A percentile compares a stretch with the other conserved stretches of the same genome.
Evolutionary conservation across 306 rosid genomes (phyloP).

Genomic region (Prunus mira): DNA sequence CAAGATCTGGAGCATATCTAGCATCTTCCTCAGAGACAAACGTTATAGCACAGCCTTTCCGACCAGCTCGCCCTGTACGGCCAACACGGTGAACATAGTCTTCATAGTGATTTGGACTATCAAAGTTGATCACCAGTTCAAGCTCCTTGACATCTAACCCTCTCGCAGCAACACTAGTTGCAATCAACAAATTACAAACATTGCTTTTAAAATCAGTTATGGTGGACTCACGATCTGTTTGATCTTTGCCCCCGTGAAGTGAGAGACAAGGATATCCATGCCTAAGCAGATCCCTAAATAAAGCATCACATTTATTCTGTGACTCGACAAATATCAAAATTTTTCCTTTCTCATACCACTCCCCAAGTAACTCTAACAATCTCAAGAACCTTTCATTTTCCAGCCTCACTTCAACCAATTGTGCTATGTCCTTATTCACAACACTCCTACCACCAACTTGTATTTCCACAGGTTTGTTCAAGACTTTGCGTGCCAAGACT

Average conservation of each 20-base stretch:
- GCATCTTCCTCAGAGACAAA: slow-evolving; percentile 87
- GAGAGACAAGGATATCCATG: slow-evolving; percentile 89
- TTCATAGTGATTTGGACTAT: slow-evolving; percentile 93
- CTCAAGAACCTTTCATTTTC: slow-evolving; percentile 81
- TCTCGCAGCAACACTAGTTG: slow-evolving; percentile 91
- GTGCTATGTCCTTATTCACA: slow-evolving; percentile 82
- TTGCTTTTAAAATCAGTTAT: slow-evolving; percentile 84
- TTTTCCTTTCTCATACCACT: slow-evolving; percentile 93
- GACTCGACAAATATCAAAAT: slow-evolving; percentile 89
- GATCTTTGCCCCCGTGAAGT: slow-evolving; percentile 93
- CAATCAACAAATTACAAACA: slow-evolving; percentile 79
- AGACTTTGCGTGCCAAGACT: slow-evolving; percentile 79
- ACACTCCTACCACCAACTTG: slow-evolving; percentile 99
- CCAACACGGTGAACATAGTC: slow-evolving; percentile 97
- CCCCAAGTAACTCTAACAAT: slow-evolving; percentile 81
- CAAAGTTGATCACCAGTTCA: slow-evolving; percentile 84
- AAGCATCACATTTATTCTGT: slow-evolving; percentile 83
- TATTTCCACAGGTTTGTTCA: slow-evolving; percentile 82
- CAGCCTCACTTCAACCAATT: slow-evolving; percentile 81
- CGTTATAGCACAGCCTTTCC: slow-evolving; percentile 89
- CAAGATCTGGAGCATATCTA: slow-evolving; percentile 85
- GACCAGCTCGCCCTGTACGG: slow-evolving; percentile 94
- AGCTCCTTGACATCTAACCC: slow-evolving; percentile 96
- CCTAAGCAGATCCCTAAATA: slow-evolving; percentile 68
- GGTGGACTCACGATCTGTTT: slow-evolving; percentile 91